Base-by-base conservation (phyloP, 2,329 filamentous ascomycete genomes). In the Anisogramma anomala region DNA sequence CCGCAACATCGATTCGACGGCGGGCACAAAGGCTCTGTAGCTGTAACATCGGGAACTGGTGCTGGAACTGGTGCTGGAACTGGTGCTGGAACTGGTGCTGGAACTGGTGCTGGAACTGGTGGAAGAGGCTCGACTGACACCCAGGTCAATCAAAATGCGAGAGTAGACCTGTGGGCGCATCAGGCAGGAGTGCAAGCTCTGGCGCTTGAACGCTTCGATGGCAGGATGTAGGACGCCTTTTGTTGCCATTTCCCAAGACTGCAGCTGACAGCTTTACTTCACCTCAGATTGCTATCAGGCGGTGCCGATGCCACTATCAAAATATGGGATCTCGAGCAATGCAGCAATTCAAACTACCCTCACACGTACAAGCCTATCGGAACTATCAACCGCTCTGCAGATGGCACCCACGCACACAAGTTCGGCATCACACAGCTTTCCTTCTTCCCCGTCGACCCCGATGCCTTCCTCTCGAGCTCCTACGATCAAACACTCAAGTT, bases 231-330 rank as follows among this genome's bases (percentile, higher is more conserved):
- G 58, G 68, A 32, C 30, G 18, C 18, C 25, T 11, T 17, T n/a
- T 19, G 9, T 15, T 35, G 4, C 20, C 10, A n/a, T 4, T 20
- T 32, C 7, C 35, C 28, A 31, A 25, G 23, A 23, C 33, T n/a
- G 27, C 13, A 7, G 22, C 36, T 47, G 13, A 46, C 28, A 3
- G 17, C 35, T 23, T 42, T 36, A 23, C 23, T 45, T 57, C 46
- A 55, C 38, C 8, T 11, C 52, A 82, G 84, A 50, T 70, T 95
- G 48, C 62, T 94, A 2, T 94, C 88, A 0, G 89, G 85, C 3
- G 87, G 88, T 22, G 81, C 84, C 4, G 86, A 94, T 55, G 84
- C 83, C 8, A 83, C 82, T 1, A 77, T 95, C 54, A 83, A 79
- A 50, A 64, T 95, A 33, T 95, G 88, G 88, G 81, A 95, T 60